Evolutionary conservation across 176 grass and related monocot species (phyloP).

Genomic region (Echinochloa phyllopogon): DNA sequence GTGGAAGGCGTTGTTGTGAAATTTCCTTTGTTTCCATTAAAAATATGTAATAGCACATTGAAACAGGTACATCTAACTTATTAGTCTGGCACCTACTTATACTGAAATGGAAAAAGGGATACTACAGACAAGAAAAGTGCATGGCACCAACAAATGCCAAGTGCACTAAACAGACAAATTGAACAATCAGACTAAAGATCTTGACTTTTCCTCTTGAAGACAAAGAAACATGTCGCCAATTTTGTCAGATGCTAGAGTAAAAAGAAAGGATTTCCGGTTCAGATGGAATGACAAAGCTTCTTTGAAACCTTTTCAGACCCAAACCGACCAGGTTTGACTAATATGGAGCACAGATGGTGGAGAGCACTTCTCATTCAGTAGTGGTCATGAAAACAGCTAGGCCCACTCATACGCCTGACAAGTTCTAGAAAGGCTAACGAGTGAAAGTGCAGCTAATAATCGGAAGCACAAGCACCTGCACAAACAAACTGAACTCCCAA

Average conservation of each 20-base stretch:
- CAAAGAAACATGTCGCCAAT: background rate
- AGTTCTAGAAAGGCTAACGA: background rate
- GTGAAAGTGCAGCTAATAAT: background rate
- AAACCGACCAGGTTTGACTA: background rate
- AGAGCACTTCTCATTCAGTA: slow-evolving; percentile 2
- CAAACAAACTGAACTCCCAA: slow-evolving; percentile 1
- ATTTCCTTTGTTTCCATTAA: background rate
- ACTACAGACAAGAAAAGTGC: slow-evolving; percentile 15
- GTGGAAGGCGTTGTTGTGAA: background rate
- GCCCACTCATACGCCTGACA: background rate
- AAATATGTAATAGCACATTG: slow-evolving; percentile 17
- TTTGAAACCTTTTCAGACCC: background rate
- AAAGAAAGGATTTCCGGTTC: background rate
- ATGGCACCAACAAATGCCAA: slow-evolving; percentile 12
- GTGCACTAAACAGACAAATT: background rate
- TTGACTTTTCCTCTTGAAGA: slow-evolving; percentile 3
- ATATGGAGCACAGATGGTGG: background rate
- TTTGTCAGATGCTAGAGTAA: background rate
- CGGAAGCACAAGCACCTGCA: background rate
- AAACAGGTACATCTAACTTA: slow-evolving; percentile 7
- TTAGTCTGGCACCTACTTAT: background rate
- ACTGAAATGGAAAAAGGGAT: slow-evolving; percentile 6
- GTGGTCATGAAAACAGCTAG: background rate
- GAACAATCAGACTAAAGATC: slow-evolving; percentile 4
- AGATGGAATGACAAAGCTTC: background rate